A percentile compares a stretch with the other conserved stretches of the same genome.
Conservation (phyloP, 1,284 basidiomycete species). For the Kwoniella shivajii region DNA sequence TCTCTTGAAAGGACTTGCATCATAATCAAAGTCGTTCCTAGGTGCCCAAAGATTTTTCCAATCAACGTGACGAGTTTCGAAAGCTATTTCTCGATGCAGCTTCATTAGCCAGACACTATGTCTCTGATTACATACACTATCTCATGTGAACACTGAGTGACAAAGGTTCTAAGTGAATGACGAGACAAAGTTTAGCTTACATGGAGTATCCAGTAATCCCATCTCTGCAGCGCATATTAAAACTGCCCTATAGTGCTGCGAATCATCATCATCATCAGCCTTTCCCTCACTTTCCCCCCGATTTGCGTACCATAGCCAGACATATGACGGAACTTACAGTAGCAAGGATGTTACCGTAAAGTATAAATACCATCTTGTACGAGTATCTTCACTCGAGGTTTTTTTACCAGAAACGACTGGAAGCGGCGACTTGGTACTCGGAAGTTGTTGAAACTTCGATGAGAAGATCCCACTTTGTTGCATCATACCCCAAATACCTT, state of each 20-base stretch:
- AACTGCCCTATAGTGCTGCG: conserved; percentile 1
- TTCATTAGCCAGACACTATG: not conserved
- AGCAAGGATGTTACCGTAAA: conserved; percentile 3
- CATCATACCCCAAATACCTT: no score
- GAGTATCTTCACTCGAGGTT: no score
- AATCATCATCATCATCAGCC: not conserved
- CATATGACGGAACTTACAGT: no score
- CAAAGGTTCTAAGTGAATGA: not conserved
- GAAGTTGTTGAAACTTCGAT: no score
- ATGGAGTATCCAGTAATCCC: conserved; percentile 1
- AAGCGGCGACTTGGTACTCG: no score
- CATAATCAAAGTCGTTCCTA: not conserved
- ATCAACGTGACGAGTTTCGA: conserved; percentile 3
- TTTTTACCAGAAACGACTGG: no score
- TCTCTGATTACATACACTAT: not conserved
- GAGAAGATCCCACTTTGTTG: no score
- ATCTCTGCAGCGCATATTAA: conserved; percentile 5
- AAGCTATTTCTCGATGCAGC: not conserved
- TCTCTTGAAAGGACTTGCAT: conserved; percentile 1
- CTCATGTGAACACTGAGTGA: not conserved
- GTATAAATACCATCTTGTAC: conserved; percentile 2
- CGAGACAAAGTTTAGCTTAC: not conserved
- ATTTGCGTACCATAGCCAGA: no score
- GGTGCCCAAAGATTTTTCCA: not conserved
- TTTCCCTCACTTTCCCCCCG: not conserved